Percentiles rank a stretch among this genome's conserved stretches.
Conservation (phyloP, 495 filamentous ascomycete genomes). For the Parachaetomium inaequale region DNA sequence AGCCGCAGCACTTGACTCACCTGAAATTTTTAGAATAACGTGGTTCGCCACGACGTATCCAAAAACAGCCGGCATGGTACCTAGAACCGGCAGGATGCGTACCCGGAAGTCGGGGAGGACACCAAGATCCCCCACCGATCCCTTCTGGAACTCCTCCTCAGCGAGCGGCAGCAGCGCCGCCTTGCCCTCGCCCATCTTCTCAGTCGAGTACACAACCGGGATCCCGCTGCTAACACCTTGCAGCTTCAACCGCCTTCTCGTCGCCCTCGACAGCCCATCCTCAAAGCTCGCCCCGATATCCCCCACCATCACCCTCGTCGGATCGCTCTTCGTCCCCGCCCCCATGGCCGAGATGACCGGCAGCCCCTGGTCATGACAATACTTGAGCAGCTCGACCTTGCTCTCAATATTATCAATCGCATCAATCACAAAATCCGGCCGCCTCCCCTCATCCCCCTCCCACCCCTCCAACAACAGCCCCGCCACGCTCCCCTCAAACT, state of each 20-base stretch:
- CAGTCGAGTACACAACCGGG: slow-evolving; percentile 87
- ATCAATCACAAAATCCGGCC: slow-evolving; percentile 85
- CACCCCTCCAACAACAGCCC: slow-evolving; percentile 61
- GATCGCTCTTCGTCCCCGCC: slow-evolving; percentile 95
- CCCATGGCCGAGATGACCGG: slow-evolving; percentile 94
- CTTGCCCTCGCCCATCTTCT: slow-evolving; percentile 88
- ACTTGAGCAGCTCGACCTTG: slow-evolving; percentile 87
- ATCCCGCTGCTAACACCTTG: slow-evolving; percentile 80
- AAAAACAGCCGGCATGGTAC: slow-evolving; percentile 96
- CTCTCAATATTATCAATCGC: slow-evolving; percentile 98
- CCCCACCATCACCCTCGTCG: slow-evolving; percentile 83
- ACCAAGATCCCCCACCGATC: slow-evolving; percentile 80
- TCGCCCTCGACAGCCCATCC: slow-evolving; percentile 83
- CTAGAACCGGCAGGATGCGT: slow-evolving; percentile 87
- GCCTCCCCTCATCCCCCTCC: slow-evolving; percentile 55
- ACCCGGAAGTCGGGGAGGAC: slow-evolving; percentile 90
- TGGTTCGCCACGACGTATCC: slow-evolving; percentile 88
- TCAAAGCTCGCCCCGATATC: slow-evolving; percentile 89
- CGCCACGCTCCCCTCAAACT: slow-evolving; percentile 57
- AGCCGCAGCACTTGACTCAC: slow-evolving; percentile 21
- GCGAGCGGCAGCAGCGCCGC: slow-evolving; percentile 80
- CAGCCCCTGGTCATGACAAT: slow-evolving; percentile 71
- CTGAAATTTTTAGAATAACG: slow-evolving; percentile 76
- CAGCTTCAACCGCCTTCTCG: slow-evolving; percentile 72
- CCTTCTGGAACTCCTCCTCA: slow-evolving; percentile 84